phyloP scores from a whole-genome alignment of 169 alveolate species.

The Plasmodium gonderi region DNA sequence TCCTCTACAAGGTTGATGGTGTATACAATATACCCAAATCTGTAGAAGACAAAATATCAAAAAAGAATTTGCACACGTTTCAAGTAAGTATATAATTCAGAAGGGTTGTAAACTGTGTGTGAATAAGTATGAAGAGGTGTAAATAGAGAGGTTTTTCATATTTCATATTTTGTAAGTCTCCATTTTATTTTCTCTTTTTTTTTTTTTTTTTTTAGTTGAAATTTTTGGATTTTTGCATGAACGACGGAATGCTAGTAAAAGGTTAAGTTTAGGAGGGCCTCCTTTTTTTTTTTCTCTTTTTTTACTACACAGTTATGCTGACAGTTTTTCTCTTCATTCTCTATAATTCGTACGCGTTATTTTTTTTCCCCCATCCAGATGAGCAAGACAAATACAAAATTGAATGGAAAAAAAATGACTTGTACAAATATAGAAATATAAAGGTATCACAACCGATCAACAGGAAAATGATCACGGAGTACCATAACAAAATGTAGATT shows the following conservation, averaged over 20 bases:
- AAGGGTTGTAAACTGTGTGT: no score
- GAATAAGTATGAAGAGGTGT: not conserved
- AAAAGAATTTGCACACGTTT: slow-evolving; percentile 27
- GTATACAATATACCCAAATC: slow-evolving; percentile 23
- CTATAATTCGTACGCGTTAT: not conserved
- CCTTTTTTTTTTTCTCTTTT: not conserved
- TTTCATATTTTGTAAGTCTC: not conserved
- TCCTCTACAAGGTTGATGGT: slow-evolving; percentile 28
- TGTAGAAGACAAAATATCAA: slow-evolving; percentile 7
- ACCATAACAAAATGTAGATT: not conserved
- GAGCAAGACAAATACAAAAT: slow-evolving; percentile 25
- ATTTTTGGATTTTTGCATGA: slow-evolving; percentile 24
- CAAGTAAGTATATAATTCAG: slow-evolving; percentile 5
- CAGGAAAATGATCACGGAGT: not conserved
- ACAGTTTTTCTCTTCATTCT: not conserved
- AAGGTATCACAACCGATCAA: slow-evolving; percentile 10
- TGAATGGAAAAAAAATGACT: slow-evolving; percentile 13
- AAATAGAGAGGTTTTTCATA: not conserved
- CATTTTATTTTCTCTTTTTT: not conserved
- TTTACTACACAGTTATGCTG: no score
- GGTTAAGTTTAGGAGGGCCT: not conserved
- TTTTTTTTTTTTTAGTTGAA: not conserved
- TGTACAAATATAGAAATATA: slow-evolving; percentile 63
- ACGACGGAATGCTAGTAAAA: slow-evolving; percentile 37
- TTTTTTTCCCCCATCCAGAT: slow-evolving; percentile 9